A percentile compares a stretch with the other conserved stretches of the same genome.
phyloP scores from a whole-genome alignment of 2,329 filamentous ascomycete species.

The Cercospora nicotianae region DNA sequence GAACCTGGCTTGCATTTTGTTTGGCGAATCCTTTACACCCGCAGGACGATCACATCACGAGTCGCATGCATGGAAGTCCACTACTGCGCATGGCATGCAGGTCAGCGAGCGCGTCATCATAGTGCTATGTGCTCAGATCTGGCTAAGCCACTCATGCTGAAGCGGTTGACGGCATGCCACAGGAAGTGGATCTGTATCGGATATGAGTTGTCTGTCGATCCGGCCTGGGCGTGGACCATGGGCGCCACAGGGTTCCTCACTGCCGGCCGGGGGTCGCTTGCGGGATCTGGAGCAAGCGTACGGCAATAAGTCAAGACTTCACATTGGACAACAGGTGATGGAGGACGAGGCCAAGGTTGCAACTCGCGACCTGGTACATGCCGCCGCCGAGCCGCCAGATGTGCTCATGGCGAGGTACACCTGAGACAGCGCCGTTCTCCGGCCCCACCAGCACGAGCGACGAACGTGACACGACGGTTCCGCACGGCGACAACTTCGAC shows the following conservation, averaged over 20 bases:
- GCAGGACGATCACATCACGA: not conserved
- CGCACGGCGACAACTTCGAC: not conserved
- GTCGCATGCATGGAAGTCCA: not conserved
- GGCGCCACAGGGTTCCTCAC: not conserved
- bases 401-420: not conserved
- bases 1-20: not conserved
- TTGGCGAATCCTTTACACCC: not conserved
- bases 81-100: not conserved
- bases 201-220: not conserved
- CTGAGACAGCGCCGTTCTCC: not conserved
- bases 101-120: not conserved
- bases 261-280: not conserved
- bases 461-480: not conserved
- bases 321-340: not conserved
- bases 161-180: not conserved
- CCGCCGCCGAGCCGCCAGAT: not conserved
- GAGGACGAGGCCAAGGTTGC: not conserved
- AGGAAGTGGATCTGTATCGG: not conserved
- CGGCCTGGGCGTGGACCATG: not conserved
- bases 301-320: not conserved
- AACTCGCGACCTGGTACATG: not conserved
- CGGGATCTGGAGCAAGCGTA: not conserved
- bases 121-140: not conserved
- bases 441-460: not conserved
- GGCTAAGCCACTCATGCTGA: not conserved